Percentiles rank a stretch among this genome's conserved stretches.
phyloP scores from a whole-genome alignment of 2,329 filamentous ascomycete genomes.

The Fusarium drepaniforme region DNA sequence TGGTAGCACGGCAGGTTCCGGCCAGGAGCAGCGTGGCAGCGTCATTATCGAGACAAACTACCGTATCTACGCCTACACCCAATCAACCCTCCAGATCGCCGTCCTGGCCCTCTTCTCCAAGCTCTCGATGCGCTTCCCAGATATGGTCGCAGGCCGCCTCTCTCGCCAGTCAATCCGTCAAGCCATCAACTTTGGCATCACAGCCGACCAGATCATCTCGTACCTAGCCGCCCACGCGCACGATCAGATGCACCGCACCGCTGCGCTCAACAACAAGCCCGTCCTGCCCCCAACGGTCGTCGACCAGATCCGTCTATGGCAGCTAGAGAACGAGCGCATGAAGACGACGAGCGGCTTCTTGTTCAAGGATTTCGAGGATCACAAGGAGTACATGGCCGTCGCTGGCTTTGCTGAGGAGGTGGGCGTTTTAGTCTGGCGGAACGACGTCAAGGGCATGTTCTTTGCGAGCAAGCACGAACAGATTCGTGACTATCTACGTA shows the following conservation, averaged over 20 bases:
- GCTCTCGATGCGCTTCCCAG: slow-evolving; percentile 90
- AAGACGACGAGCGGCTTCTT: slow-evolving; percentile 85
- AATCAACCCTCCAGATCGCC: slow-evolving; percentile 92
- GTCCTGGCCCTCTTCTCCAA: slow-evolving; percentile 91
- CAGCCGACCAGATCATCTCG: slow-evolving; percentile 92
- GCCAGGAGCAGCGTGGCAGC: slow-evolving; percentile 74
- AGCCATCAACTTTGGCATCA: slow-evolving; percentile 92
- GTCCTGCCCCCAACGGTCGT: slow-evolving; percentile 95
- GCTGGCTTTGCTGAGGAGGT: slow-evolving; percentile 88
- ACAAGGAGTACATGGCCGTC: slow-evolving; percentile 77
- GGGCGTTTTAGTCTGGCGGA: slow-evolving; percentile 90
- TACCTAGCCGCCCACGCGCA: slow-evolving; percentile 95
- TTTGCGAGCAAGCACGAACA: slow-evolving; percentile 95
- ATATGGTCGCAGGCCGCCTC: slow-evolving; percentile 92
- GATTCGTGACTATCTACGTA: slow-evolving; percentile 83
- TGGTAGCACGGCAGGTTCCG: slow-evolving; percentile 49
- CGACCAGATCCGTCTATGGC: slow-evolving; percentile 97
- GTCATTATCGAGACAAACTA: slow-evolving; percentile 99
- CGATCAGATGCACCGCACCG: slow-evolving; percentile 86
- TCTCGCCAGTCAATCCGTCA: slow-evolving; percentile 89
- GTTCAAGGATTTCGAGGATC: slow-evolving; percentile 86
- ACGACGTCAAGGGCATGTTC: slow-evolving; percentile 83
- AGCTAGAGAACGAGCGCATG: slow-evolving; percentile 96
- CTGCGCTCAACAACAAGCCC: slow-evolving; percentile 69
- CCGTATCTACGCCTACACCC: slow-evolving; percentile 96